phyloP scores from a whole-genome alignment of 345 rosid species.

The Ceriops decandra region DNA sequence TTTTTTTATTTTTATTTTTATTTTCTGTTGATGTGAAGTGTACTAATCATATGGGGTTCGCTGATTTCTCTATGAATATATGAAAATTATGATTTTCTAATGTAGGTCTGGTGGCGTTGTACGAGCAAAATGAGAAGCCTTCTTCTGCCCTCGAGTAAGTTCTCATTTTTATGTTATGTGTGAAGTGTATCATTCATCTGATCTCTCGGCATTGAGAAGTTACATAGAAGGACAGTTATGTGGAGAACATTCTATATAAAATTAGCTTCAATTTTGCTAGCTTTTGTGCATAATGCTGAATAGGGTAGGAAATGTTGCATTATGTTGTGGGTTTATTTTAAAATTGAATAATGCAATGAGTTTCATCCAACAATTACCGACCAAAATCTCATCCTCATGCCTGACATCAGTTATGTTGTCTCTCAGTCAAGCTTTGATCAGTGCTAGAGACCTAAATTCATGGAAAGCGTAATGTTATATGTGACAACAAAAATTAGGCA shows the following conservation, averaged over 20 bases:
- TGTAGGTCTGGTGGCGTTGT: constrained; percentile 76
- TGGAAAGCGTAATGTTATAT: not conserved
- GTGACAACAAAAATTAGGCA: not conserved
- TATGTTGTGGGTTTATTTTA: not conserved
- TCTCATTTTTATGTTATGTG: not conserved
- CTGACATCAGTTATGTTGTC: too few species aligned
- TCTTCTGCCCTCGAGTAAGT: constrained; percentile 91
- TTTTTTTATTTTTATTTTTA: not conserved
- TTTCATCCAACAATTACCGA: too few species aligned
- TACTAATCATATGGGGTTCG: too few species aligned
- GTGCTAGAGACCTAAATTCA: too few species aligned
- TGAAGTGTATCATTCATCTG: not conserved
- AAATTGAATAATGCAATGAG: not conserved
- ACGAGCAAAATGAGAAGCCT: constrained; percentile 92
- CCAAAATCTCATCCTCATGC: too few species aligned
- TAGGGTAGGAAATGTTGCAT: not conserved
- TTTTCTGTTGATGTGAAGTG: not conserved
- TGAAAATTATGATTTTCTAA: not conserved
- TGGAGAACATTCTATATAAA: too few species aligned
- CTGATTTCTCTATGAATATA: too few species aligned
- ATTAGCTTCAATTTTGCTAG: too few species aligned
- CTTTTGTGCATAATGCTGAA: not conserved
- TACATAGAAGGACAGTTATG: too few species aligned
- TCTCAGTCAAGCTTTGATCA: too few species aligned
- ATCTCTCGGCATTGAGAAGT: too few species aligned